Base-by-base conservation (phyloP, 148 eudicot species). In the Hydrangea macrophylla region DNA sequence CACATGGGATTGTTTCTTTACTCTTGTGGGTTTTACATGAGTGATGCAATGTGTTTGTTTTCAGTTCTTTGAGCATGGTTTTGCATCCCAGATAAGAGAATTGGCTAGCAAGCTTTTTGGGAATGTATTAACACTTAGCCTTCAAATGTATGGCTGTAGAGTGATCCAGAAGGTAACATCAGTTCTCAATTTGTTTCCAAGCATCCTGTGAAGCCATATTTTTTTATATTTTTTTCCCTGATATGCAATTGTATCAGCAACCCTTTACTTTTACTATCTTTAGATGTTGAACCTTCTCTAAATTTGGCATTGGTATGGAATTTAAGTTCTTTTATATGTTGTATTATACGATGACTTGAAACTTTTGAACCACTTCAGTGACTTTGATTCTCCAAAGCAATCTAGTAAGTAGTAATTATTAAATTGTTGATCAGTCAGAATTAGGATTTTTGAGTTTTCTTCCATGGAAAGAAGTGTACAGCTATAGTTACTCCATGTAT, bases 131-230 rank as follows among this genome's bases (percentile, higher is more conserved):
- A 63, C 77, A 56, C 65, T 84, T 58, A 81, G 88, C 55, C 74
- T 84, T 74, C 88, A 84, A 69, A 84, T 84, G 88, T 84, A 84
- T 76, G 88, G 88, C 25, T 84, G 88, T 67, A 81, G 88, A 26
- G 88, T 84, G 37, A 81, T 84, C 73, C 88, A 84, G 60, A 84
- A 84, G 88, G 88, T 81, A 79, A 44, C 9, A 22, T 15, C 9
- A 28, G 24, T 25, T 64, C 59, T 22, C 22, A 11, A 54, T 35
- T 35, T 8, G 8, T 3, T 35, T 35, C 39, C 8, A 8, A 35
- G 8, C 39, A 8, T 35, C 8, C 4, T 8, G 8, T 35, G 4
- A 35, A 8, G 4, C 8, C 39, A 35, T 35, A 8, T 35, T 8
- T 35, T 35, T 8, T 3, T 35, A 35, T 35, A 35, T 35, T 3